These are phyloP conservation scores for Pseudoneurospora amorphoporcata DNA, from an alignment of 495 filamentous ascomycete genomes.

Conservation along the genomic window DNA sequence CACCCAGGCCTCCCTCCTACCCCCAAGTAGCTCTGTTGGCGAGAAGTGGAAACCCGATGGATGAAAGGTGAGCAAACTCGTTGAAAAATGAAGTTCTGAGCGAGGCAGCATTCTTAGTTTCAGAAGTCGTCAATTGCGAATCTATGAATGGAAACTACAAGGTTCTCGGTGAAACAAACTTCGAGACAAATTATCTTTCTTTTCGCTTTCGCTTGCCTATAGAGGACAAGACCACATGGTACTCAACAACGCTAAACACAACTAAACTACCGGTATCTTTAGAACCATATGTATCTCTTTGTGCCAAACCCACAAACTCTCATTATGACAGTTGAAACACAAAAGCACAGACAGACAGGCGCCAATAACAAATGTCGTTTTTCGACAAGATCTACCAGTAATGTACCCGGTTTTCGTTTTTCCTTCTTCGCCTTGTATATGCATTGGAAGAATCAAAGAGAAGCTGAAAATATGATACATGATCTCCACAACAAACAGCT, in stretches of 20 bases:
- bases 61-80: too few relatives aligned
- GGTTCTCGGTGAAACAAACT: not conserved
- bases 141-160: not conserved
- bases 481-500: not conserved
- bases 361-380: not conserved
- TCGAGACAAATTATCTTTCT: not conserved
- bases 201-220: not conserved
- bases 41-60: too few relatives aligned
- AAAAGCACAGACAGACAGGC: not conserved
- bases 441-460: not conserved
- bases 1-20: too few relatives aligned
- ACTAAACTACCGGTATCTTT: too few relatives aligned
- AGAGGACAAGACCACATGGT: not conserved
- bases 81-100: too few relatives aligned
- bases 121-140: not conserved
- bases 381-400: not conserved
- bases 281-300: too few relatives aligned
- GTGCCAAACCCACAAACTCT: not conserved
- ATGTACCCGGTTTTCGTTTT: not conserved
- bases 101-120: not conserved
- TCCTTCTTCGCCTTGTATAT: not conserved
- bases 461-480: not conserved
- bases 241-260: too few relatives aligned
- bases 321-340: not conserved
- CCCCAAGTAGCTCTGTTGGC: too few relatives aligned